Evolutionary conservation across 352 stramenopile species (phyloP).

Genomic region (Elongisporangium undulatum): DNA sequence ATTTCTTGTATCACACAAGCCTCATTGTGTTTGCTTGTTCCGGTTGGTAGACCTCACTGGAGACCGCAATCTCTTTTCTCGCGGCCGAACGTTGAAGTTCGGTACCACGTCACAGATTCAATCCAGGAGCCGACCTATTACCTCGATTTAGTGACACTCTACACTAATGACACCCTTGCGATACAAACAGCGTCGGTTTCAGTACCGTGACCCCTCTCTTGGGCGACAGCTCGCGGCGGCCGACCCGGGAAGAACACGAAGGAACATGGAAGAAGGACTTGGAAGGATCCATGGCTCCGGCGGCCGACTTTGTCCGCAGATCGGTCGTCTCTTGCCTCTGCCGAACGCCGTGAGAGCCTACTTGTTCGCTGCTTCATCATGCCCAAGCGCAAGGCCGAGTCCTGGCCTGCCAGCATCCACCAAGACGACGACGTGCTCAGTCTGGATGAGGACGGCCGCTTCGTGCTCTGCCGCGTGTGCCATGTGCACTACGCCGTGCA

Average conservation of each 20-base stretch:
- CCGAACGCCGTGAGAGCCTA: background rate
- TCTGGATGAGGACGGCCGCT: conserved; percentile 70
- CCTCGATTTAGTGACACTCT: background rate
- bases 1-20: background rate
- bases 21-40: background rate
- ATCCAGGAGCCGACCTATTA: background rate
- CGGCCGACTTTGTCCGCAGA: background rate
- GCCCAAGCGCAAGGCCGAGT: conserved; percentile 77
- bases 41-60: background rate
- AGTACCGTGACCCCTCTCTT: background rate
- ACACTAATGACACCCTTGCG: background rate
- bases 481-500: conserved; percentile 80
- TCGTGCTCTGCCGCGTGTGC: conserved; percentile 80
- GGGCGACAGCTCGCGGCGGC: too few relatives aligned
- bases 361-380: conserved; percentile 20
- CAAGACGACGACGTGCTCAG: conserved; percentile 69
- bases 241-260: background rate
- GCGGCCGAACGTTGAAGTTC: background rate
- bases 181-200: background rate
- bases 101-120: background rate
- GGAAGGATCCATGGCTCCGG: background rate
- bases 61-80: background rate
- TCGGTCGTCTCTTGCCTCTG: background rate
- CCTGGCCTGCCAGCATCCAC: conserved; percentile 68
- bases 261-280: background rate